Percentiles rank a stretch among this genome's conserved stretches.
Conservation (phyloP, 2,329 filamentous ascomycete genomes). For the Emericellopsis atlantica region DNA sequence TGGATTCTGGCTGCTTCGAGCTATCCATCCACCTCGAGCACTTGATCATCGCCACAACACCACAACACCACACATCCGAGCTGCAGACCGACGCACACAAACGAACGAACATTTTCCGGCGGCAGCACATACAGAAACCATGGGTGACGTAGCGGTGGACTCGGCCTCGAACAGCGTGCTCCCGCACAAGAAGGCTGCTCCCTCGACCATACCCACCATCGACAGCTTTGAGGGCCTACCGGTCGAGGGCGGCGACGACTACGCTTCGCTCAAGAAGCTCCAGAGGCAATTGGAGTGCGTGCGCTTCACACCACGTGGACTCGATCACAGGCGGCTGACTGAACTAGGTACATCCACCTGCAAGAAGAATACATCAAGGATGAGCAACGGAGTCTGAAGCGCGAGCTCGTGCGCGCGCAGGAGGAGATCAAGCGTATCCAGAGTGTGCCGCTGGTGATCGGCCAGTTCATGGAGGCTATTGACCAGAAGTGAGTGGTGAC, state of each 20-base stretch:
- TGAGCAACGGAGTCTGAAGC: conserved; percentile 95
- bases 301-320: background rate
- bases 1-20: background rate
- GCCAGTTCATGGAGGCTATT: conserved; percentile 99
- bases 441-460: conserved; percentile 93
- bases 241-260: conserved; percentile 79
- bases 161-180: conserved; percentile 61
- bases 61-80: background rate
- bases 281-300: conserved; percentile 88
- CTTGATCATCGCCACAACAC: background rate
- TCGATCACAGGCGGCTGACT: conserved; percentile 1
- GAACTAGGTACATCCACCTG: conserved; percentile 72
- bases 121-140: conserved; percentile 20
- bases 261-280: conserved; percentile 89
- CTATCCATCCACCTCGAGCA: background rate
- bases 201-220: conserved; percentile 76
- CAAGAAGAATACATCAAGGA: conserved; percentile 99
- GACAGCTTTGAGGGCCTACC: conserved; percentile 78
- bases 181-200: conserved; percentile 69
- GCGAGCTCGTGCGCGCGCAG: conserved; percentile 91
- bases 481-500: conserved; percentile 72
- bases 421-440: conserved; percentile 99
- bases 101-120: background rate
- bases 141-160: conserved; percentile 84
- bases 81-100: background rate